Evolutionary conservation across 495 filamentous ascomycete species (phyloP).

Genomic region (Hyaloscypha variabilis): DNA sequence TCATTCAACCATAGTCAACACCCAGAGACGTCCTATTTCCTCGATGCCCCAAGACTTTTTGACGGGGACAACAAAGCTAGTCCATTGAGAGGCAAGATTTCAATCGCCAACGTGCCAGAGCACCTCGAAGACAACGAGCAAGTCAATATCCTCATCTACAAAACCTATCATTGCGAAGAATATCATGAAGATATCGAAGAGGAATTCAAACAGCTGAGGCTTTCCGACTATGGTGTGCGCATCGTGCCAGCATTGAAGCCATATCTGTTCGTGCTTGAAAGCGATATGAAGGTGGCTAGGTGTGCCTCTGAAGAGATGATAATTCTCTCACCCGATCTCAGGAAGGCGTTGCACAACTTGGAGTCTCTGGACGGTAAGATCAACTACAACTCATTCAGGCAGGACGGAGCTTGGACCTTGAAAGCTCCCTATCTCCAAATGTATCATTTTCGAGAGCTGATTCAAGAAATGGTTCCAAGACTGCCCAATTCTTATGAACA

Average conservation of each 20-base stretch:
- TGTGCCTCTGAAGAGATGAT: not conserved
- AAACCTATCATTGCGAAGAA: not conserved
- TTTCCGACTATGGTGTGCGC: not conserved
- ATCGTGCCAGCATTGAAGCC: not conserved
- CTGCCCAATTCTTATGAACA: no score
- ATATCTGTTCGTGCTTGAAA: not conserved
- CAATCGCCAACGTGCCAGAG: not conserved
- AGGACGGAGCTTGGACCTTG: no score
- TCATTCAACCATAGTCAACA: not conserved
- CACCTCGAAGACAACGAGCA: not conserved
- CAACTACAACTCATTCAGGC: not conserved
- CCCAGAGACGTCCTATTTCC: not conserved
- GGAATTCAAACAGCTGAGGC: not conserved
- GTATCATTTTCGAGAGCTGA: no score
- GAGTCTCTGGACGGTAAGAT: not conserved
- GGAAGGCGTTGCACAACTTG: not conserved
- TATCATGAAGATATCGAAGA: not conserved
- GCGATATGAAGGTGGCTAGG: not conserved
- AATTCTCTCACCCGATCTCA: not conserved
- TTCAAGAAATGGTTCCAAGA: no score
- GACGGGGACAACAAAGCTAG: not conserved
- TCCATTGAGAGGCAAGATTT: not conserved
- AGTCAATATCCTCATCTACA: not conserved
- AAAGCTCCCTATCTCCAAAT: no score
- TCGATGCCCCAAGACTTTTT: not conserved